Evolutionary conservation across 345 rosid genomes (phyloP), one percentile per base, ranked within the genome.

Genomic region (Brassica rapa): DNA sequence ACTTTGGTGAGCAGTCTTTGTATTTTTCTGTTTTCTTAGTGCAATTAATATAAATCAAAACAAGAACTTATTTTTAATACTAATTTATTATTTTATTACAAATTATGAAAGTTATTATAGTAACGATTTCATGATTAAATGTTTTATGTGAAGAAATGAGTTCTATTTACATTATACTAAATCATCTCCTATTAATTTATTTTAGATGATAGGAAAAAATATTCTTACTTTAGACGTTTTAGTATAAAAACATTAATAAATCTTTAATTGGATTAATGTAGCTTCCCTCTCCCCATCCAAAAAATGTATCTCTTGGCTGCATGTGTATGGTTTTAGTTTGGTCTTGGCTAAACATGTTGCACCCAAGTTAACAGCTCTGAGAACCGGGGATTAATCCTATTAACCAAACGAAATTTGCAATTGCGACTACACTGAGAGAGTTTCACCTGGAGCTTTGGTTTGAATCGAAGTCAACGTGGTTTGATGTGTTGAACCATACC

Each of bases 1-100:
- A 30, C 63, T 59, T 21, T 30, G 62, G 63, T 72, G 60, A 68
- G 70, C 55, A 46, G 55, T 46, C 55, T 39, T 39, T 46, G 55
- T 46, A 12, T 46, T 46, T 46, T 46, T 46, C 55, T 14, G 16
- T 46, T 46, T 46, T 46, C 55, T 46, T 46, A 46, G 15, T 46
- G 15, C 15, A 46, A 12, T 46, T 46, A 14, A 46, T 46, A 46
- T 46, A 46, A 46, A 46, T 46, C 55, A 46, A 11, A 46, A 46
- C 55, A 14, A 46, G 14, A 46, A 46, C 16, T 46, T 14, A 46
- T 46, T 46, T 41, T 14, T 4, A 43, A 43, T 43, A 46, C 55
- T 46, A 46, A 46, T 46, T 43, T 46, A 46, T 46, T 46, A 10
- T 46, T 46, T 12, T 46, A 12, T 46, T 4, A 46, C 55, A 46